Percentiles rank a stretch among this genome's conserved stretches.
Conservation (phyloP, 192 early-diverging fungal genomes). For the Umbelopsis vinacea region DNA sequence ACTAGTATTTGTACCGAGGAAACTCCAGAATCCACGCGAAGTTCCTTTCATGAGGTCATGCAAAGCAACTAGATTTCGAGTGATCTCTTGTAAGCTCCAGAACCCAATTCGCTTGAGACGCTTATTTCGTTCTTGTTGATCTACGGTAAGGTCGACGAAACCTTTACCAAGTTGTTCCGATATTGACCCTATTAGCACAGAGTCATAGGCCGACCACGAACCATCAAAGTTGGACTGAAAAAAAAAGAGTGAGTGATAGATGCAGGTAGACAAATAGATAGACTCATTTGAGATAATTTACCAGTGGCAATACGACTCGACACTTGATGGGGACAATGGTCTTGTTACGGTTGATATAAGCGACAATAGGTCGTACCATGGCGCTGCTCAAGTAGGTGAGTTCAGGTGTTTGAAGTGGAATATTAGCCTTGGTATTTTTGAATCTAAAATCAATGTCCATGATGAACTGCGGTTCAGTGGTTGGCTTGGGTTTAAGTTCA, state of each 20-base stretch:
- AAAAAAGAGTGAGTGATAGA: not conserved
- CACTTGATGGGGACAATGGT: constrained; percentile 84
- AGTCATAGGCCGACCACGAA: constrained; percentile 89
- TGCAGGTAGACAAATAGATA: not conserved
- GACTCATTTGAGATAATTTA: constrained; percentile 39
- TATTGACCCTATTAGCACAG: constrained; percentile 72
- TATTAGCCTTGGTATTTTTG: constrained; percentile 88
- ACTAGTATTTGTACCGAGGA: constrained; percentile 25
- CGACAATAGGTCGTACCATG: constrained; percentile 90
- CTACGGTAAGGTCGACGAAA: constrained; percentile 74
- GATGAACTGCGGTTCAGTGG: constrained; percentile 38
- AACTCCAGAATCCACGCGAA: constrained; percentile 66
- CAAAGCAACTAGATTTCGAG: constrained; percentile 68
- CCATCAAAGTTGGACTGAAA: constrained; percentile 85
- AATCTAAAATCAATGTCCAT: constrained; percentile 87
- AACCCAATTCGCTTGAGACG: constrained; percentile 86
- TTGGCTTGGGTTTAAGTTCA: constrained; percentile 34
- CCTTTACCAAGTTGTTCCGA: constrained; percentile 84
- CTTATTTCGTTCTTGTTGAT: constrained; percentile 81
- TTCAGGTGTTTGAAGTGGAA: constrained; percentile 75
- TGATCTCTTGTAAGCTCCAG: constrained; percentile 85
- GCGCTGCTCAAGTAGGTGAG: constrained; percentile 82
- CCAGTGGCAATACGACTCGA: constrained; percentile 74
- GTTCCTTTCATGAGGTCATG: constrained; percentile 76
- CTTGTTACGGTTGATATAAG: constrained; percentile 92